Conservation (phyloP, 75 land plant species). For the Larix kaempferi region DNA sequence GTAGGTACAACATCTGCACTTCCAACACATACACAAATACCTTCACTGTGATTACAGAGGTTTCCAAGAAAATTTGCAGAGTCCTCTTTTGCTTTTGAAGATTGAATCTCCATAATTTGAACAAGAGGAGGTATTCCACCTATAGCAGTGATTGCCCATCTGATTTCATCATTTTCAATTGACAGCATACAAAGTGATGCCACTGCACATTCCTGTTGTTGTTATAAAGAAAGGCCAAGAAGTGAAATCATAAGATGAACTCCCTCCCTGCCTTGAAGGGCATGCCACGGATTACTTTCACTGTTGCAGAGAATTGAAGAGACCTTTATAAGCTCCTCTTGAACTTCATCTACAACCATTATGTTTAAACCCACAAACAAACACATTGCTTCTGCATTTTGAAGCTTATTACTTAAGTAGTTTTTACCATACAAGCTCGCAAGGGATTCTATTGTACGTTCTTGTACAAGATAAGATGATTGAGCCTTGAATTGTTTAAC, state of each 20-base stretch:
- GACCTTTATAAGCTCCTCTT: too few relatives aligned
- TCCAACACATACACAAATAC: constrained; percentile 95
- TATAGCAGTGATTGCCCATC: constrained; percentile 99
- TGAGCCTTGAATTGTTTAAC: too few relatives aligned
- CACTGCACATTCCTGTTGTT: constrained; percentile 96
- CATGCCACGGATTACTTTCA: too few relatives aligned
- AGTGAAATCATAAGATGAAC: constrained; percentile 94
- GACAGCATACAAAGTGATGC: constrained; percentile 84
- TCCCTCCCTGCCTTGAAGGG: too few relatives aligned
- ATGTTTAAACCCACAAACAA: too few relatives aligned
- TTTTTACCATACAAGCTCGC: too few relatives aligned
- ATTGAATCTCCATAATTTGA: constrained; percentile 90
- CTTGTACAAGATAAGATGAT: too few relatives aligned
- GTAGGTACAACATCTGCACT: constrained; percentile 99
- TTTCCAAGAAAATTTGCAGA: constrained; percentile 90
- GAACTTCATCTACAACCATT: too few relatives aligned
- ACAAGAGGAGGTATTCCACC: constrained; percentile 99
- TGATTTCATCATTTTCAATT: constrained; percentile 92
- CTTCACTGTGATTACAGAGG: constrained; percentile 97
- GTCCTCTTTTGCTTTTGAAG: constrained; percentile 93
- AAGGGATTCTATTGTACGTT: too few relatives aligned
- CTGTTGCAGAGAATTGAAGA: too few relatives aligned
- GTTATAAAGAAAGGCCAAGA: constrained; percentile 94
- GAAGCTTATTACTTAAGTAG: too few relatives aligned
- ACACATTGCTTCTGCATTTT: too few relatives aligned